phyloP scores from a whole-genome alignment of 495 filamentous ascomycete species.

The Penicillium samsonianum region DNA sequence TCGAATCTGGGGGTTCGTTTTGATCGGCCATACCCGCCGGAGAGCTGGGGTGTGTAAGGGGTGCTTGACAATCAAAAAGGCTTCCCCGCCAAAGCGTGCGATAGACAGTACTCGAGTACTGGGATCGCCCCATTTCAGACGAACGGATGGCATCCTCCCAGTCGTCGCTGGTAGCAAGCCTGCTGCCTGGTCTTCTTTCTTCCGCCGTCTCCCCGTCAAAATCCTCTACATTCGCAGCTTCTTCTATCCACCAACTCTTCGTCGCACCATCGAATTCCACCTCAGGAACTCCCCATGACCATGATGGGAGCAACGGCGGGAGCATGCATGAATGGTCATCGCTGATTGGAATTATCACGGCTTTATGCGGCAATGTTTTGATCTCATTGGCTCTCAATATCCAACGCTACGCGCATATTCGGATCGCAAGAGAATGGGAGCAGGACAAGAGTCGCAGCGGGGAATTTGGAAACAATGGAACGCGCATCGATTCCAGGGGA shows the following conservation, averaged over 20 bases:
- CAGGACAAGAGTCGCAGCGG: conserved; percentile 51
- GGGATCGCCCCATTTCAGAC: conserved; percentile 4
- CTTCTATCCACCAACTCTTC: conserved; percentile 19
- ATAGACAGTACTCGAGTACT: conserved; percentile 3
- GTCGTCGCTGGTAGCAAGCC: conserved; percentile 21
- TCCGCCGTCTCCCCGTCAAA: conserved; percentile 29
- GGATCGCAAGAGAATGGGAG: conserved; percentile 64
- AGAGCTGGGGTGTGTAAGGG: conserved; percentile 18
- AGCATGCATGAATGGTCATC: conserved; percentile 80
- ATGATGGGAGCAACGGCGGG: conserved; percentile 42
- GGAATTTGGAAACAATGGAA: conserved; percentile 22
- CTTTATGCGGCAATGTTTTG: conserved; percentile 86
- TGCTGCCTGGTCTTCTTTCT: conserved; percentile 34
- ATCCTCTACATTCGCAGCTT: conserved; percentile 13
- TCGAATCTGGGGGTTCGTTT: conserved; percentile 15
- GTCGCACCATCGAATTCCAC: conserved; percentile 20
- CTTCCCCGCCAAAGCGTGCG: background rate
- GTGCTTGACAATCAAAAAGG: conserved; percentile 14
- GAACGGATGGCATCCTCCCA: conserved; percentile 26
- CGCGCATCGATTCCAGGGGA: conserved; percentile 5
- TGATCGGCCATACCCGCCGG: conserved; percentile 15
- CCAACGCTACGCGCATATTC: conserved; percentile 92
- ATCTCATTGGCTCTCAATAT: conserved; percentile 96
- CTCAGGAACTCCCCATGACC: conserved; percentile 18
- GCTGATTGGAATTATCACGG: conserved; percentile 89